Base-by-base conservation (phyloP, 257 asterid species). In the Solanum dulcamara region DNA sequence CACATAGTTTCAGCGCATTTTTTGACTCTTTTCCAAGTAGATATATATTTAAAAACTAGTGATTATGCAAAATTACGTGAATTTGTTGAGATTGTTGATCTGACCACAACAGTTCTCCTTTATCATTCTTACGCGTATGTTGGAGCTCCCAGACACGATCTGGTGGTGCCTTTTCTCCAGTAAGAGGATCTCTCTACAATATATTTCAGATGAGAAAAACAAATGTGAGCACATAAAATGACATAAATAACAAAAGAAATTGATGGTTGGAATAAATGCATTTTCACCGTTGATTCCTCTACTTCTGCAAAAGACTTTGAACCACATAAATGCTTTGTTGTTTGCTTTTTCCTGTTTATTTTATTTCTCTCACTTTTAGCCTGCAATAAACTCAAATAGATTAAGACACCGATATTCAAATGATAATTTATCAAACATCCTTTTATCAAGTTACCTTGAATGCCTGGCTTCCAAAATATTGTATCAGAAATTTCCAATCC, bases 121-220 rank as follows among this genome's bases (percentile, higher is more conserved):
- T 77, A 28, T 46, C 82, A 77, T 77, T 77, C 82, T 28, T 77
- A 77, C 82, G 82, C 15, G 82, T 77, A 77, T 77, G 82, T 77
- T 77, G 82, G 82, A 77, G 82, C 82, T 77, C 82, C 82, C 82
- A 77, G 82, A 77, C 38, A 77, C 82, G 82, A 77, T 77, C 62
- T 77, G 82, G 62, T 46, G 42, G 82, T 77, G 82, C 82, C 60
- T 77, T 77, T 26, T 77, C 82, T 46, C 82, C 42, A 6, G 82
- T 77, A 28, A 77, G 82, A 77, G 62, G 82, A 77, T 77, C 60
- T 46, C 60, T 77, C 82, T 77, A 2, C 42, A 77, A 46, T 46
- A 77, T 77, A 44, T 77, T 77, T 77, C 62, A 46, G n/a, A 13
- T 44, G 28, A 46, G 62, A 35, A 77, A 14, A 44, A 75, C 60